Conservation (phyloP, 192 early-diverging fungal genomes). For the Coemansia furcata region DNA sequence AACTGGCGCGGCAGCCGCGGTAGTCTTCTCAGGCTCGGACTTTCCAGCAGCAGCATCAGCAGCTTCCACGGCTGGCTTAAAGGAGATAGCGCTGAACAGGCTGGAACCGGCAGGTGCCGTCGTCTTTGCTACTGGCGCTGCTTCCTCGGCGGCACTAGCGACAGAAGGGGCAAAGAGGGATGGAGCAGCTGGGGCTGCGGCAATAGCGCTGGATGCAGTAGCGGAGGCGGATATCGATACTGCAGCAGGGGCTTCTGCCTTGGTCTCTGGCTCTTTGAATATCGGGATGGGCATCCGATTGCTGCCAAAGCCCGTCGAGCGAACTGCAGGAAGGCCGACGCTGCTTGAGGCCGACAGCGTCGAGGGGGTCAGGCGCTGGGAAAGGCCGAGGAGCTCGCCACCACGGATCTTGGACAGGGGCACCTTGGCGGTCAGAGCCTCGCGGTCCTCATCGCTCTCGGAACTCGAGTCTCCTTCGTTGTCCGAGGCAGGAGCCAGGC, state of each 20-base stretch:
- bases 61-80: not conserved
- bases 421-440: slow-evolving; percentile 44
- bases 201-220: not conserved
- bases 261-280: slow-evolving; percentile 21
- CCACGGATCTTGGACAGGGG: slow-evolving; percentile 43
- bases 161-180: not conserved
- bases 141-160: not conserved
- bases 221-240: not conserved
- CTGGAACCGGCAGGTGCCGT: not conserved
- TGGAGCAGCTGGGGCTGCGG: not conserved
- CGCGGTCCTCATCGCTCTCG: slow-evolving; percentile 47
- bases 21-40: not conserved
- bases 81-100: slow-evolving; percentile 7
- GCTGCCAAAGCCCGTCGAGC: slow-evolving; percentile 48
- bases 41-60: not conserved
- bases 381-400: slow-evolving; percentile 49
- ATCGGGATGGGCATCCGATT: slow-evolving; percentile 41
- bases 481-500: slow-evolving; percentile 30
- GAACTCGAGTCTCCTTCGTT: slow-evolving; percentile 16
- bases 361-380: slow-evolving; percentile 24
- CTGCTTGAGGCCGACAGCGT: slow-evolving; percentile 3
- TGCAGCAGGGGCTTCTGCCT: not conserved
- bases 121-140: not conserved
- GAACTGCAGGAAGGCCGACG: slow-evolving; percentile 8
- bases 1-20: not conserved